Evolutionary conservation across 257 asterid species (phyloP).

Genomic region (Gardenia jasminoides): DNA sequence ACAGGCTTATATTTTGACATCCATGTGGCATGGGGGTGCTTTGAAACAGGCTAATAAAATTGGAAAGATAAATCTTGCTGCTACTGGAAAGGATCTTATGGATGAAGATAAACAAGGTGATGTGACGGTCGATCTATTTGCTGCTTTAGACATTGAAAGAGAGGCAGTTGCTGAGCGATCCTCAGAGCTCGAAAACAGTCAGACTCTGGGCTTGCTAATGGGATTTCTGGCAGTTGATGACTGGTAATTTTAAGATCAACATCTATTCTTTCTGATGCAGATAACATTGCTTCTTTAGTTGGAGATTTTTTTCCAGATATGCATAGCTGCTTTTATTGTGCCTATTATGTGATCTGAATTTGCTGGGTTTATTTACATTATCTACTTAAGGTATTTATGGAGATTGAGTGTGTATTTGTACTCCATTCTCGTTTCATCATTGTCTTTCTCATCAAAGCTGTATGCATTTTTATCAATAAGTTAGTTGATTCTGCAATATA

Average conservation of each 20-base stretch:
- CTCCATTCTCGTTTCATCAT: neutral
- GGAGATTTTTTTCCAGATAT: neutral
- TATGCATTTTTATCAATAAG: neutral
- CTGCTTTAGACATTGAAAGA: conserved; percentile 82
- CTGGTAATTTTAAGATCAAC: conserved; percentile 51
- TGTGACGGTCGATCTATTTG: conserved; percentile 88
- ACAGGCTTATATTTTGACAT: neutral
- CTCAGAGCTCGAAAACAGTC: conserved; percentile 78
- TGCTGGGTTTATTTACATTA: neutral
- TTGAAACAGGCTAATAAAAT: conserved; percentile 78
- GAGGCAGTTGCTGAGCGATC: conserved; percentile 73
- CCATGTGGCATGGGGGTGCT: neutral
- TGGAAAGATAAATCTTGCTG: conserved; percentile 99
- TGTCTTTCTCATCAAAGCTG: neutral
- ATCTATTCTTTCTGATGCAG: neutral
- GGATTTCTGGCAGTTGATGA: conserved; percentile 97
- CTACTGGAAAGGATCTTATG: conserved; percentile 99
- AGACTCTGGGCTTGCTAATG: conserved; percentile 80
- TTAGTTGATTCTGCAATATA: neutral
- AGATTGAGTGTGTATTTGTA: neutral
- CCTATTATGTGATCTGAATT: neutral
- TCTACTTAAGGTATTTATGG: conserved; percentile 5
- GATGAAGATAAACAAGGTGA: conserved; percentile 98
- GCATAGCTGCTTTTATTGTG: neutral
- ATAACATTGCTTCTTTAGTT: neutral